Percentiles rank a stretch among this genome's conserved stretches.
Conservation (phyloP, 805 yeast species). For the Candida cerambycidarum region DNA sequence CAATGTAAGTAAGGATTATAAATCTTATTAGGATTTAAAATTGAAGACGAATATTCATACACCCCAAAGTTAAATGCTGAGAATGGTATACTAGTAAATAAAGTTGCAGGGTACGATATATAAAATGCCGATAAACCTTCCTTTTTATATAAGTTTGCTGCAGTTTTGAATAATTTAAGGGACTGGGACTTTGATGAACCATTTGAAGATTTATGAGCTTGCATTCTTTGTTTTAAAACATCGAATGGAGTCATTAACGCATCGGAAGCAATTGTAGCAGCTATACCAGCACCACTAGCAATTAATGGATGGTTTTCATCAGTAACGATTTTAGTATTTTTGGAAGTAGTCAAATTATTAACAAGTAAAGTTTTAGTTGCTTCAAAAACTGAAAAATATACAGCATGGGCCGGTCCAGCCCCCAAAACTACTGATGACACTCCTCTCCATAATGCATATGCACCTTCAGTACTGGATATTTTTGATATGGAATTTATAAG, state of each 20-base stretch:
- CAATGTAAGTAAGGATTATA: constrained; percentile 93
- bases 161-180: constrained; percentile 33
- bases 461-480: constrained; percentile 87
- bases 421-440: constrained; percentile 89
- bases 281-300: constrained; percentile 85
- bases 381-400: constrained; percentile 93
- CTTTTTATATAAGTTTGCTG: constrained; percentile 48
- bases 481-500: constrained; percentile 67
- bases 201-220: constrained; percentile 31
- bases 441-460: constrained; percentile 88
- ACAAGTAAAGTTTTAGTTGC: constrained; percentile 62
- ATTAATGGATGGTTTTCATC: constrained; percentile 75
- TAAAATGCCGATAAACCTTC: constrained; percentile 84
- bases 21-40: constrained; percentile 71
- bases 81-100: constrained; percentile 89
- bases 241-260: constrained; percentile 98
- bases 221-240: constrained; percentile 94
- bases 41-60: constrained; percentile 78
- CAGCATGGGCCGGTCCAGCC: constrained; percentile 99
- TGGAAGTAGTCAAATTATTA: constrained; percentile 35
- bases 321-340: constrained; percentile 44
- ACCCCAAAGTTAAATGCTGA: constrained; percentile 93
- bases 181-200: constrained; percentile 19
- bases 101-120: constrained; percentile 90
- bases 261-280: constrained; percentile 90